Evolutionary conservation across 331 rosid species (phyloP).

Genomic region (Saraca asoca): DNA sequence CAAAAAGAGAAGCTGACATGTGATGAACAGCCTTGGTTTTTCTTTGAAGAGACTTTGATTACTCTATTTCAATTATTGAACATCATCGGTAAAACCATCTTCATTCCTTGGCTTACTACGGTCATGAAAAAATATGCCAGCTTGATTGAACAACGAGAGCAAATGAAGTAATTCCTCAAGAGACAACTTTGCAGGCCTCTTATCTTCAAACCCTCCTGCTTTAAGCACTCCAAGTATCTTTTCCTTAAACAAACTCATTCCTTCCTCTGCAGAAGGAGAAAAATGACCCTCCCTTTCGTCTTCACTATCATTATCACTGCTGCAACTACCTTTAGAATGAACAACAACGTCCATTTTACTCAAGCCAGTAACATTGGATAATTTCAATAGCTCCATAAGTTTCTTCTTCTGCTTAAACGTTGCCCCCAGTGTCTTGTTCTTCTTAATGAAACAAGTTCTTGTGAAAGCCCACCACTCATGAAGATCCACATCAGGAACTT

Average conservation of each 20-base stretch:
- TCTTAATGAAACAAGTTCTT: constrained; percentile 60
- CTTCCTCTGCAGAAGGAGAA: constrained; percentile 36
- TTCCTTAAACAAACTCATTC: constrained; percentile 46
- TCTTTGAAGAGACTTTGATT: too few species aligned
- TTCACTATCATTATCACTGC: constrained; percentile 24
- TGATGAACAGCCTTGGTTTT: too few species aligned
- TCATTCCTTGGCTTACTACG: constrained; percentile 31
- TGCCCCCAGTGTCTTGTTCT: constrained; percentile 81
- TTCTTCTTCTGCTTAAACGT: constrained; percentile 70
- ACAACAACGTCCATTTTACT: background rate
- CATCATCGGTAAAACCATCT: constrained; percentile 31
- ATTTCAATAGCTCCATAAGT: constrained; percentile 47
- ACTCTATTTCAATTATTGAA: too few species aligned
- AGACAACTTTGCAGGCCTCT: constrained; percentile 73
- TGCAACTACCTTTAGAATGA: background rate
- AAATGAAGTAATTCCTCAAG: constrained; percentile 61
- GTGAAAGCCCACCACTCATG: constrained; percentile 76
- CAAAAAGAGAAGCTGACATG: too few species aligned
- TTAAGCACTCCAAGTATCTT: constrained; percentile 58
- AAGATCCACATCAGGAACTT: constrained; percentile 57
- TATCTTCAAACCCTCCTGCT: constrained; percentile 58
- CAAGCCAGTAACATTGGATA: constrained; percentile 33
- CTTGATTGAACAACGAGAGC: constrained; percentile 63
- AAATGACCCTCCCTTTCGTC: constrained; percentile 25
- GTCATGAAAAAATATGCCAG: constrained; percentile 65